Base-by-base conservation (phyloP, 176 grass and related monocot species). In the Guadua angustifolia region DNA sequence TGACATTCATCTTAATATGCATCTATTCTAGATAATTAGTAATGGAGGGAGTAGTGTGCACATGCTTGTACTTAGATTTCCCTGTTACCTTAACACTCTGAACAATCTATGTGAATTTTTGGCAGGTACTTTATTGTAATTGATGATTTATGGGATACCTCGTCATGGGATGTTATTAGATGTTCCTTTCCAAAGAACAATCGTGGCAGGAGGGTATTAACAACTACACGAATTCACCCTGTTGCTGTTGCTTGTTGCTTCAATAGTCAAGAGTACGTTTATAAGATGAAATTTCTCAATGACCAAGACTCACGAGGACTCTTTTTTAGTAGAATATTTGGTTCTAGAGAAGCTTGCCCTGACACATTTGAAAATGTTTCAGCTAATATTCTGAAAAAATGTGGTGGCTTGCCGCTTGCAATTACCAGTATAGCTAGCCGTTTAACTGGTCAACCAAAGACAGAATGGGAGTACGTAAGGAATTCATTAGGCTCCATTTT, bases 301-400 rank as follows among this genome's bases (percentile, higher is more conserved):
- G 47, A 33, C 0, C 18, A 56, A 0, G 35, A 84, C 11, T 67
- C 82, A 32, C 76, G 19, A 66, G 67, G 4, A 5, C 0, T 84
- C 4, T 77, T 77, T 77, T 58, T 69, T 47, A 35, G 39, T n/a
- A 85, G 62, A 77, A 58, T 85, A 67, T 84, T 67, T 77, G 47
- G 62, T 7, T 32, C 33, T 5, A 8, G 10, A 1, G 46, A 83
- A 17, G 19, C 32, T 18, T 55, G 44, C 3, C 58, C n/a, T 5
- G 21, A 25, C 2, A 1, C 1, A 58, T 35, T 57, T 33, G 38
- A n/a, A 10, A 62, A 45, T 0, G 0, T 77, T 22, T 84, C 73
- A 35, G 19, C 6, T 22, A 62, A 45, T 2, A 77, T 84, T 77
- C 9, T 85, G 1, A 57, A 69, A 69, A 77, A 11, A 46, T 84